Percentiles rank a stretch among this genome's conserved stretches.
phyloP scores from a whole-genome alignment of 306 rosid genomes.

The Corylus heterophylla region DNA sequence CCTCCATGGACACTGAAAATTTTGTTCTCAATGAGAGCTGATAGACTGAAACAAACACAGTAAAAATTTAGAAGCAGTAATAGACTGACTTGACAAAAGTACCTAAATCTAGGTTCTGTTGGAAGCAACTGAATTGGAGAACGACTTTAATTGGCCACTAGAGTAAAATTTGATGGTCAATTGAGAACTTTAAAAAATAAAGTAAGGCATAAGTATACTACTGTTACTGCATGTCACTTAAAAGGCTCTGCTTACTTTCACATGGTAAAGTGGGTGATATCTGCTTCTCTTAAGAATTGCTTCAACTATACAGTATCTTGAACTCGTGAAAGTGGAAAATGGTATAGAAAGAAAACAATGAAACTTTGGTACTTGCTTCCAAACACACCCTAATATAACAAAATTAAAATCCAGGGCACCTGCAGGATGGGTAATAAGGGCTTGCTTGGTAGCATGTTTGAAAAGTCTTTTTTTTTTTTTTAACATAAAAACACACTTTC shows the following conservation, averaged over 20 bases:
- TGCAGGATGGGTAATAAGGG: neutral
- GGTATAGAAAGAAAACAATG: neutral
- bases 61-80: slow-evolving; percentile 25
- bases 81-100: slow-evolving; percentile 15
- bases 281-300: neutral
- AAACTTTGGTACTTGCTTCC: neutral
- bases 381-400: neutral
- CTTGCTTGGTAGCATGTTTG: neutral
- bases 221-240: neutral
- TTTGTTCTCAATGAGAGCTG: slow-evolving; percentile 92
- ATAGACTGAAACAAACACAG: slow-evolving; percentile 59
- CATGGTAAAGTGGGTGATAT: neutral
- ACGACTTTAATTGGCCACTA: neutral
- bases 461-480: too few species aligned
- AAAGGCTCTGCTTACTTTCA: neutral
- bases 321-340: slow-evolving; percentile 1
- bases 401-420: neutral
- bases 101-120: slow-evolving; percentile 20
- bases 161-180: neutral
- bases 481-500: too few species aligned
- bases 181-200: slow-evolving; percentile 4
- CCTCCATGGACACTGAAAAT: slow-evolving; percentile 98
- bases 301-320: neutral
- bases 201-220: neutral
- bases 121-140: slow-evolving; percentile 23